Evolutionary conservation across 164 flowering plant species (phyloP).

Genomic region (Cinnamomum micranthum): DNA sequence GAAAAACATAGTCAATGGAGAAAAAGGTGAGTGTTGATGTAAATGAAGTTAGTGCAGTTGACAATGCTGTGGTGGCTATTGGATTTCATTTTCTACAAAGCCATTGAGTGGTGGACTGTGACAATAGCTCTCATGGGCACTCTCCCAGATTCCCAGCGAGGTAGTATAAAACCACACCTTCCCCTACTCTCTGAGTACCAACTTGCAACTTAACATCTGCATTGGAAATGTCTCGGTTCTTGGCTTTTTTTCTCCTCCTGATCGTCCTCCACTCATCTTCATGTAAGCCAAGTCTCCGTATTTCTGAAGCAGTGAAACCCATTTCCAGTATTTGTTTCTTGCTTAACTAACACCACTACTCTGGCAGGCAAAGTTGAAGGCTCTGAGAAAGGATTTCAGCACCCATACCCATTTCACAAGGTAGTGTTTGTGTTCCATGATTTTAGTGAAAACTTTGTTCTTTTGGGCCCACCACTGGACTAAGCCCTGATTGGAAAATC

Average conservation of each 20-base stretch:
- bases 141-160: constrained; percentile 9
- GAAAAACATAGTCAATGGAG: neutral
- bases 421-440: constrained; percentile 15
- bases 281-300: constrained; percentile 19
- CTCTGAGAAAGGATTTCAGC: constrained; percentile 6
- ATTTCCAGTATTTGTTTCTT: neutral
- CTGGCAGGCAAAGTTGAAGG: constrained; percentile 26
- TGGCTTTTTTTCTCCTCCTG: constrained; percentile 18
- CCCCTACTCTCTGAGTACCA: constrained; percentile 9
- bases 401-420: constrained; percentile 13
- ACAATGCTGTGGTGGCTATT: constrained; percentile 35
- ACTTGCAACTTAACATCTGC: constrained; percentile 2
- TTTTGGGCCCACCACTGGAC: too few relatives aligned
- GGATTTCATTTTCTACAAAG: constrained; percentile 31
- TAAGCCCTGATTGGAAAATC: too few relatives aligned
- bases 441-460: too few relatives aligned
- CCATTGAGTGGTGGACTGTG: constrained; percentile 40
- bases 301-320: neutral
- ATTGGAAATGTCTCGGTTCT: constrained; percentile 29
- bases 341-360: constrained; percentile 1
- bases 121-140: constrained; percentile 18
- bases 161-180: constrained; percentile 17
- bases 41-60: constrained; percentile 38
- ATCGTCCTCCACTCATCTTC: constrained; percentile 19
- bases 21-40: constrained; percentile 6